These are phyloP conservation scores for Takashimella koratensis DNA, from an alignment of 1,284 basidiomycete species.

Conservation along the genomic window DNA sequence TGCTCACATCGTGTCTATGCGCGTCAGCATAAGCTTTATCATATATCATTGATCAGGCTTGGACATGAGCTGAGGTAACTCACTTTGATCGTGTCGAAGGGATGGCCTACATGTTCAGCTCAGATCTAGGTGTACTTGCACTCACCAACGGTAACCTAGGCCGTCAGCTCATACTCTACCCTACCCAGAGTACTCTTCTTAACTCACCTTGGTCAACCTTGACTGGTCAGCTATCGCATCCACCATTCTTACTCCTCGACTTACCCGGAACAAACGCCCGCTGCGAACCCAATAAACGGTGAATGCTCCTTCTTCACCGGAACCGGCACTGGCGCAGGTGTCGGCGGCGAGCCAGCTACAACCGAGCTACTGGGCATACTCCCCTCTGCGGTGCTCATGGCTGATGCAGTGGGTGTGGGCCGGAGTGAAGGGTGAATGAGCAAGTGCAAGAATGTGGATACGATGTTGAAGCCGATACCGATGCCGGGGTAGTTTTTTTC, in stretches of 20 bases:
- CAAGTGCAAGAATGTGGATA: no score
- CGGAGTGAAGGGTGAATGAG: background rate
- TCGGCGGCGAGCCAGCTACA: background rate
- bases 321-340: background rate
- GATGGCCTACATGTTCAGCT: slow-evolving; percentile 38
- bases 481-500: no score
- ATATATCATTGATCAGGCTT: no score
- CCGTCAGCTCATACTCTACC: background rate
- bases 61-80: slow-evolving; percentile 8
- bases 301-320: slow-evolving; percentile 23
- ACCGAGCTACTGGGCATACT: no score
- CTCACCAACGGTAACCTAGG: slow-evolving; percentile 9
- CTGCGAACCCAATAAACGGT: slow-evolving; percentile 45
- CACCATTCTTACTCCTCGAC: slow-evolving; percentile 1
- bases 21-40: no score
- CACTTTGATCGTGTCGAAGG: slow-evolving; percentile 47
- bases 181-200: background rate
- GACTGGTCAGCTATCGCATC: slow-evolving; percentile 5
- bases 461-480: no score
- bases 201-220: slow-evolving; percentile 29
- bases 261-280: slow-evolving; percentile 44
- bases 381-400: background rate
- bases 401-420: background rate
- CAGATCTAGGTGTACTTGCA: background rate
- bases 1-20: slow-evolving; percentile 34